Base-by-base conservation (phyloP, 768 basidiomycete species). In the Suillus americanus region DNA sequence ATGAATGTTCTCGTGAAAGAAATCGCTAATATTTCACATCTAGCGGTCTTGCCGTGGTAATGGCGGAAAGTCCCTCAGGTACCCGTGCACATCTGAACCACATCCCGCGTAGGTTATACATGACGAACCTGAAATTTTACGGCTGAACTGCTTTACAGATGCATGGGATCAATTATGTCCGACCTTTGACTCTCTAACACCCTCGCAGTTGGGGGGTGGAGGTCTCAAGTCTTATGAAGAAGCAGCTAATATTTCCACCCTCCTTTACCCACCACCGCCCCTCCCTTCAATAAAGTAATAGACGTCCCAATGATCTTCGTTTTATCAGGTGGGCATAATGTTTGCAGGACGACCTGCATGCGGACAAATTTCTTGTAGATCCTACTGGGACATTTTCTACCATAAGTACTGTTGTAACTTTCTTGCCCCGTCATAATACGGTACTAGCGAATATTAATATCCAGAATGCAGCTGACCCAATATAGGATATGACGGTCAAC, bases 41-140 rank as follows among this genome's bases (percentile, higher is more conserved):
- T 13, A 76, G 73, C 14, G 76, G 73, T 10, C 72, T 77, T 61
- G 76, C 74, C 40, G 69, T 76, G 41, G 61, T 77, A 10, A 62
- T 76, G 64, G 75, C 73, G 0, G 74, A 75, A 65, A 69, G 70
- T 1, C 71, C 74, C 16, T 23, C 51, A 3, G 62, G 20, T n/a
- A 57, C 62, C 20, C 16, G 5, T 16, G 25, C 56, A 20, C 56
- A 59, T 25, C 1, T 41, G n/a, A 20, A 16, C 25, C 25, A 25
- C 38, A 9, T 40, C 9, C 38, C 56, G 6, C 0, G 56, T 59
- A 40, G 14, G 56, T 59, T 20, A 28, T 40, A 28, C 9, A 12
- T 59, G 3, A 37, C 28, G 14, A 3, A 28, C 18, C 4, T 12
- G 23, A 25, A 23, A 0, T 59, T 40, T 18, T 25, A 25, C 20